Evolutionary conservation across 1,139 yeast genomes (phyloP).

Genomic region (Magnusiomyces magnusii): DNA sequence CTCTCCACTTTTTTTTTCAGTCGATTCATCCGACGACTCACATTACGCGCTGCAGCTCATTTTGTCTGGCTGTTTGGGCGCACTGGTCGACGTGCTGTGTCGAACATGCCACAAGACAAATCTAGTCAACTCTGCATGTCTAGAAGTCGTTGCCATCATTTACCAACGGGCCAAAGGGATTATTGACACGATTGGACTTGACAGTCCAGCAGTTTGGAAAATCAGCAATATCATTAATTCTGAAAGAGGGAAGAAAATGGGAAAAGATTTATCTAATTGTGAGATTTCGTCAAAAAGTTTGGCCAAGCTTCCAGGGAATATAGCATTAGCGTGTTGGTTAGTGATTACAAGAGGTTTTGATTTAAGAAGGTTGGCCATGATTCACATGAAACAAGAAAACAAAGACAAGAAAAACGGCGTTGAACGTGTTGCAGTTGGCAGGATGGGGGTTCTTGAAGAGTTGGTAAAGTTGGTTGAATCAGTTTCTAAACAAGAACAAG

Average conservation of each 20-base stretch:
- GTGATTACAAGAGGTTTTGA: background rate
- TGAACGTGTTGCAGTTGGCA: constrained; percentile 1
- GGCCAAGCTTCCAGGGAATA: background rate
- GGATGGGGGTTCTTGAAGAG: background rate
- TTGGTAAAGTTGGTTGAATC: background rate
- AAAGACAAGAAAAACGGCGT: background rate
- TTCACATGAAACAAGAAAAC: background rate
- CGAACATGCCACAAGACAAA: constrained; percentile 50
- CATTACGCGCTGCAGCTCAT: constrained; percentile 37
- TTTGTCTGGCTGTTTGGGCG: constrained; percentile 45
- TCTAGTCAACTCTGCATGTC: constrained; percentile 66
- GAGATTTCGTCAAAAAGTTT: background rate
- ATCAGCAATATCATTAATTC: constrained; percentile 1
- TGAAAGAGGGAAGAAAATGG: background rate
- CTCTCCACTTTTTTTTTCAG: constrained; percentile 18
- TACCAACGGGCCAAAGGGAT: constrained; percentile 5
- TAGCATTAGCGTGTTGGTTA: background rate
- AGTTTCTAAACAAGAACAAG: background rate
- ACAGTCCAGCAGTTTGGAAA: constrained; percentile 9
- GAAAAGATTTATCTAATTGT: background rate
- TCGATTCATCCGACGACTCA: constrained; percentile 26
- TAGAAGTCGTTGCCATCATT: constrained; percentile 43
- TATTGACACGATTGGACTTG: constrained; percentile 2
- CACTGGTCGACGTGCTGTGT: constrained; percentile 45
- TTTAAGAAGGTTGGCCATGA: background rate